phyloP scores from a whole-genome alignment of 1,284 basidiomycete genomes.

The Fomes fomentarius region DNA sequence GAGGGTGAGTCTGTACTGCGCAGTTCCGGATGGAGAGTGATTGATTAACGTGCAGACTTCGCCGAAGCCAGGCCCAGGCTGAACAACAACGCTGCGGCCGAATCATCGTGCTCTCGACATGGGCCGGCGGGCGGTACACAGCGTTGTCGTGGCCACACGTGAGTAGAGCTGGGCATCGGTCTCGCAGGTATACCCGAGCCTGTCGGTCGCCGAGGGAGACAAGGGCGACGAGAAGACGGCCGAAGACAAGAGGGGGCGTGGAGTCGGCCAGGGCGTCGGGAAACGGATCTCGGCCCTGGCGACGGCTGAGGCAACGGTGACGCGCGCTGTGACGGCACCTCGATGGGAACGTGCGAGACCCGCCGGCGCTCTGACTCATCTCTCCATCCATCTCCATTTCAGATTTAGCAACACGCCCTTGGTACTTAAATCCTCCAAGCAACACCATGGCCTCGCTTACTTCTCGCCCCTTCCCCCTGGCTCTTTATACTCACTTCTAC shows the following conservation, averaged over 20 bases:
- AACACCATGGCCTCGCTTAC: not conserved
- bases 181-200: too few relatives aligned
- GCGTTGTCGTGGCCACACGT: constrained; percentile 1
- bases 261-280: not conserved
- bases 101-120: not conserved
- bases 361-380: constrained; percentile 21
- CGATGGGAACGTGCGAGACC: not conserved
- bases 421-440: constrained; percentile 9
- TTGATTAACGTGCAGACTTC: not conserved
- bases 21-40: constrained; percentile 3
- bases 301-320: constrained; percentile 11
- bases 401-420: constrained; percentile 9
- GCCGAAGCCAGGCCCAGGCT: not conserved
- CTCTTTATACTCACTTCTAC: not conserved
- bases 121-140: too few relatives aligned
- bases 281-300: constrained; percentile 9
- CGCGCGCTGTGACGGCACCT: constrained; percentile 21
- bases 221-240: not conserved
- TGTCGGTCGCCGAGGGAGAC: too few relatives aligned
- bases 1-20: too few relatives aligned
- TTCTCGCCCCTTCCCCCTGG: not conserved
- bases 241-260: not conserved
- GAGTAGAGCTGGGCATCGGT: not conserved
- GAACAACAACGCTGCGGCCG: not conserved
- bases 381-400: constrained; percentile 13